Percentiles rank a stretch among this genome's conserved stretches.
phyloP scores from a whole-genome alignment of 1,284 basidiomycete species.

The Pterulicium gracile region DNA sequence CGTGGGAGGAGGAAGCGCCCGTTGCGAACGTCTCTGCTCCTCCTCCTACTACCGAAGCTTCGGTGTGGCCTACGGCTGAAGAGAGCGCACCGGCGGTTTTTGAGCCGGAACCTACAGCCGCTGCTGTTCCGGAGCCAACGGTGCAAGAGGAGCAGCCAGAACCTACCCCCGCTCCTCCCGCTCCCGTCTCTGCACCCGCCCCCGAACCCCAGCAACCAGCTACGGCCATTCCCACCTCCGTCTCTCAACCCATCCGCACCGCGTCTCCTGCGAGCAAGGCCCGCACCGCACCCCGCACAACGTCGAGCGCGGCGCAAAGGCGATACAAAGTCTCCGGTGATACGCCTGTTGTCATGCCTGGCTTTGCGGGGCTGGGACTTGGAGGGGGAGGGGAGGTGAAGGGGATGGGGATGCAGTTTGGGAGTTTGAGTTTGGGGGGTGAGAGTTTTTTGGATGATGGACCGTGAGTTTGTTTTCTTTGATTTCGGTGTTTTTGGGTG shows the following conservation, averaged over 20 bases:
- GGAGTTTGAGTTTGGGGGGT: constrained; percentile 61
- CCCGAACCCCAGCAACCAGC: no score
- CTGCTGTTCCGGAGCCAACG: no score
- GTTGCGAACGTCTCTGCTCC: not conserved
- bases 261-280: no score
- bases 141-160: no score
- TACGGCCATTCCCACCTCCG: constrained; percentile 19
- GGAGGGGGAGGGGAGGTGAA: constrained; percentile 31
- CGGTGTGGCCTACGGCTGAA: constrained; percentile 25
- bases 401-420: constrained; percentile 77
- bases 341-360: constrained; percentile 61
- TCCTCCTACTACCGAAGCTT: constrained; percentile 30
- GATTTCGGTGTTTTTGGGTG: not conserved
- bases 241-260: no score
- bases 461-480: constrained; percentile 25
- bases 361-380: constrained; percentile 39
- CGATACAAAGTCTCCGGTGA: constrained; percentile 63
- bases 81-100: constrained; percentile 26
- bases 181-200: constrained; percentile 23
- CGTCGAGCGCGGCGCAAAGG: no score
- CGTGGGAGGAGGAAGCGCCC: constrained; percentile 59
- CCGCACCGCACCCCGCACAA: no score
- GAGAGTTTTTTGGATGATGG: constrained; percentile 42
- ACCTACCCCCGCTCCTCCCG: constrained; percentile 14
- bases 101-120: no score